Percentiles rank a stretch among this genome's conserved stretches.
Evolutionary conservation across 1,284 basidiomycete genomes (phyloP).

Genomic region (Microbotryum violaceum): DNA sequence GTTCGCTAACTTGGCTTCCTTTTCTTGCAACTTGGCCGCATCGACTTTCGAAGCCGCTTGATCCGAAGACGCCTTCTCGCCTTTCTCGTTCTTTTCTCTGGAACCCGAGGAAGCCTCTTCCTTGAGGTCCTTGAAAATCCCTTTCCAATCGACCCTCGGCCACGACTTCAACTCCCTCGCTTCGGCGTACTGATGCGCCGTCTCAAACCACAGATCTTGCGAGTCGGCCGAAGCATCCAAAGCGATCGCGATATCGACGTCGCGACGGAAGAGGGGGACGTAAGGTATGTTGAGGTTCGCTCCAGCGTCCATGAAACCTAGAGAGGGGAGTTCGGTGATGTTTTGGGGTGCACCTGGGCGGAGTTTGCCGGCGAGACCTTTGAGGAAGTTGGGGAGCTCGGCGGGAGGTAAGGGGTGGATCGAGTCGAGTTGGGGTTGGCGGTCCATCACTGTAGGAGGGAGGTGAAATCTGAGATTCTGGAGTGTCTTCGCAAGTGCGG

Average conservation of each 20-base stretch:
- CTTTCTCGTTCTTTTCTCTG: slow-evolving; percentile 9
- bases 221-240: slow-evolving; percentile 46
- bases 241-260: slow-evolving; percentile 46
- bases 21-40: slow-evolving; percentile 33
- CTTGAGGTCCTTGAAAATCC: slow-evolving; percentile 35
- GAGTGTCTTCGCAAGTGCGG: no score
- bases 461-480: neutral
- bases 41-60: slow-evolving; percentile 30
- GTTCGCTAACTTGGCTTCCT: neutral
- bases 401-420: slow-evolving; percentile 45
- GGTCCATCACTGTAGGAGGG: slow-evolving; percentile 33
- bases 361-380: slow-evolving; percentile 42
- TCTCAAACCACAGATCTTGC: slow-evolving; percentile 46
- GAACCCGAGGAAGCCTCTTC: neutral
- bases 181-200: slow-evolving; percentile 43
- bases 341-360: slow-evolving; percentile 40
- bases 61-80: neutral
- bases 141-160: slow-evolving; percentile 40
- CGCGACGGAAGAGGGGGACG: slow-evolving; percentile 42
- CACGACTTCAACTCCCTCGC: slow-evolving; percentile 41
- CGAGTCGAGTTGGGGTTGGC: slow-evolving; percentile 40
- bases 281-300: slow-evolving; percentile 46
- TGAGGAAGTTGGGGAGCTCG: slow-evolving; percentile 45
- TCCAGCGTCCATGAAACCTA: slow-evolving; percentile 46
- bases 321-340: slow-evolving; percentile 41